Evolutionary conservation across 179 eudicot genomes (phyloP), one percentile per base, ranked within the genome.

Genomic region (Silene vulgaris): DNA sequence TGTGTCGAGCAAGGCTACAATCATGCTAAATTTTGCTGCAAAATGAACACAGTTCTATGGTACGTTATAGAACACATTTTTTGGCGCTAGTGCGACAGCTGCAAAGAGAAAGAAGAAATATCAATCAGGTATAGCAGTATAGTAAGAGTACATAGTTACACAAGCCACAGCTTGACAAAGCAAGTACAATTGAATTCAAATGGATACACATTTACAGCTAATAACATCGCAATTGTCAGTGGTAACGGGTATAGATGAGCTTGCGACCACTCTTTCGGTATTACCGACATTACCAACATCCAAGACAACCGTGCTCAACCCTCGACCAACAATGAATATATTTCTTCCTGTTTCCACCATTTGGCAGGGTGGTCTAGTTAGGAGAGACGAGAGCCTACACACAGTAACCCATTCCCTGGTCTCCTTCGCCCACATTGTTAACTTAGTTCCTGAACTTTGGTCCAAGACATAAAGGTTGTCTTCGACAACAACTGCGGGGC

Each of bases 321-420:
- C 97, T 71, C 78, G 89, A 30, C 95, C 97, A 4, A 91, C 80
- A 8, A 91, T 84, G 80, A 77, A 87, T 2, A 91, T 80, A 64
- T 75, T 80, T 75, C 79, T 84, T 26, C 81, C 97, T 37, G 84
- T 70, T 4, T 92, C 88, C 80, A 89, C 89, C 72, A 91, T 84
- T 52, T 79, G 88, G 79, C 97, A 93, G 0, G 97, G 98, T 17
- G 98, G 98, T 74, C 82, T 82, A 2, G 86, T 86, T 50, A 91
- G 82, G 14, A 78, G 83, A 64, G 85, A 71, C 0, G 92, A 86
- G 30, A 93, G 78, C 82, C 96, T 82, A 64, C 89, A 85, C 7
- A 89, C 57, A 32, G 86, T 79, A 17, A 69, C 73, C 96, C 97
- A 93, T 69, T 86, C 89, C 71, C 86, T 79, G n/a, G 28, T 74